A percentile compares a stretch with the other conserved stretches of the same genome.
phyloP scores from a whole-genome alignment of 2,329 filamentous ascomycete genomes.

The Cladobotryum mycophilum region DNA sequence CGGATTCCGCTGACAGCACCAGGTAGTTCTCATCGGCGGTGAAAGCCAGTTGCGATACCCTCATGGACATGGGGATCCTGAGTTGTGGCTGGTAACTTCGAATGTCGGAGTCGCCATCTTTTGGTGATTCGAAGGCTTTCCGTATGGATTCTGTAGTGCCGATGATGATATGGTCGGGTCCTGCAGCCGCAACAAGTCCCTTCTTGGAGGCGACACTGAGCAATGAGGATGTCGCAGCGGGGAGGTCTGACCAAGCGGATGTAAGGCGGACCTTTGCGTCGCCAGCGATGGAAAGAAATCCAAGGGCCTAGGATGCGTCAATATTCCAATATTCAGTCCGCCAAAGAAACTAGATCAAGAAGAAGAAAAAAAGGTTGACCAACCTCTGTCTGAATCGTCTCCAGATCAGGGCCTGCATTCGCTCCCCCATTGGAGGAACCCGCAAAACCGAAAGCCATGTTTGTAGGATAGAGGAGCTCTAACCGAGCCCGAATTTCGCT shows the following conservation, averaged over 20 bases:
- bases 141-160: conserved; percentile 72
- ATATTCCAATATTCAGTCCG: background rate
- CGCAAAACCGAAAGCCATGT: conserved; percentile 61
- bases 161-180: conserved; percentile 71
- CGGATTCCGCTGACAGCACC: conserved; percentile 73
- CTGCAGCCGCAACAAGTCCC: conserved; percentile 80
- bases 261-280: conserved; percentile 80
- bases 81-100: conserved; percentile 68
- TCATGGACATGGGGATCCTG: conserved; percentile 63
- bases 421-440: conserved; percentile 37
- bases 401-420: conserved; percentile 57
- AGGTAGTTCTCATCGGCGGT: conserved; percentile 83
- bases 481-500: conserved; percentile 9
- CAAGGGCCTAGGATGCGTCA: conserved; percentile 50
- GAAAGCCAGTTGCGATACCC: conserved; percentile 84
- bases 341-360: background rate
- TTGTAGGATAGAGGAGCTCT: conserved; percentile 9
- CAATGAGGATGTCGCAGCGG: conserved; percentile 72
- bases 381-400: conserved; percentile 78
- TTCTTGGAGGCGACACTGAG: conserved; percentile 74
- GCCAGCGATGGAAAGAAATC: conserved; percentile 73
- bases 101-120: conserved; percentile 56
- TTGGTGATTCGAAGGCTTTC: conserved; percentile 60
- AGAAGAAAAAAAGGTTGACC: background rate
- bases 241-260: conserved; percentile 68